Evolutionary conservation across 768 basidiomycete species (phyloP).

Genomic region (Boletales sp.): DNA sequence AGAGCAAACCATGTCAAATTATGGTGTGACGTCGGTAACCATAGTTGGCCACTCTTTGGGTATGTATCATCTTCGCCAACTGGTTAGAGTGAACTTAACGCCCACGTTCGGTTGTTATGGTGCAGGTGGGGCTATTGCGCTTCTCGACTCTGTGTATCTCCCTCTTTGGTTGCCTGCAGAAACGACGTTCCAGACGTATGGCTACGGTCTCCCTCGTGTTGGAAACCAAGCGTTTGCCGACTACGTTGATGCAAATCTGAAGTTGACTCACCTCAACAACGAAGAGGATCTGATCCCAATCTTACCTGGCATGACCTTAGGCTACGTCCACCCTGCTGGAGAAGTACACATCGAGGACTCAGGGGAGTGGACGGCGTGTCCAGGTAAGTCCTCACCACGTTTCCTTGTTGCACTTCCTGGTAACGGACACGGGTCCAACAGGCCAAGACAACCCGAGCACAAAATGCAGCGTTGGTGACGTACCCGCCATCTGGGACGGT

Average conservation of each 20-base stretch:
- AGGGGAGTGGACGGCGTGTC: constrained; percentile 51
- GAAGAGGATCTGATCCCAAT: constrained; percentile 37
- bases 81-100: not conserved
- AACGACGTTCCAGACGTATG: constrained; percentile 25
- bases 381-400: constrained; percentile 28
- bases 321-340: constrained; percentile 37
- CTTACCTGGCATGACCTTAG: constrained; percentile 29
- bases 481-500: constrained; percentile 40
- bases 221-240: constrained; percentile 60
- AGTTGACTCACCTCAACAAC: constrained; percentile 54
- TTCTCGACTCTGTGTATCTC: constrained; percentile 36
- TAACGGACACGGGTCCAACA: constrained; percentile 11
- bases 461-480: constrained; percentile 21
- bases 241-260: constrained; percentile 44
- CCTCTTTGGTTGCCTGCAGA: constrained; percentile 29
- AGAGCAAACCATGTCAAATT: constrained; percentile 33
- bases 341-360: constrained; percentile 43
- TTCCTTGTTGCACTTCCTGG: too few relatives aligned
- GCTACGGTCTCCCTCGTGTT: constrained; percentile 36
- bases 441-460: constrained; percentile 57
- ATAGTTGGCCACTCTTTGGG: constrained; percentile 42
- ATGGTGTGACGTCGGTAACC: constrained; percentile 36
- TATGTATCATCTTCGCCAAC: constrained; percentile 2
- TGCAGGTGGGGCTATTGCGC: constrained; percentile 34
- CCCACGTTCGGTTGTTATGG: too few relatives aligned